These are phyloP conservation scores for Cairneyella variabilis DNA, from an alignment of 495 filamentous ascomycete genomes.

Conservation along the genomic window DNA sequence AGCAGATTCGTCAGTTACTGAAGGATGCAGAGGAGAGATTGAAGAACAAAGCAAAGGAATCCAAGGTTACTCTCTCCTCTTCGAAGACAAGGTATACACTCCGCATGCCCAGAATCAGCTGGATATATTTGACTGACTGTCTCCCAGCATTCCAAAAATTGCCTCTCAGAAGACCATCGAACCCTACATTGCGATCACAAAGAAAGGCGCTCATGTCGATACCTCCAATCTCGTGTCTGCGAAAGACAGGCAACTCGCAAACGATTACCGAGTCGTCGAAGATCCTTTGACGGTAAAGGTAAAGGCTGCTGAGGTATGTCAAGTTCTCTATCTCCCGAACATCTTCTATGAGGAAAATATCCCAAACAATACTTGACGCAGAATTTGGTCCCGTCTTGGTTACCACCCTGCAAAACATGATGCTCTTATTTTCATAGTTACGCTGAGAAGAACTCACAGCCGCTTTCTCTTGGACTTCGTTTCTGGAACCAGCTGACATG, in stretches of 20 bases:
- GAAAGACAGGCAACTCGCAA: constrained; percentile 39
- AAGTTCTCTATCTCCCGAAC: constrained; percentile 14
- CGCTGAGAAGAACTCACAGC: constrained; percentile 64
- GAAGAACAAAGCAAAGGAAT: constrained; percentile 20
- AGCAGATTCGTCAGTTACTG: constrained; percentile 59
- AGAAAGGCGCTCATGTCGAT: constrained; percentile 45
- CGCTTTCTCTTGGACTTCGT: constrained; percentile 14
- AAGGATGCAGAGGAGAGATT: constrained; percentile 60
- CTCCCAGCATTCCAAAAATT: constrained; percentile 18
- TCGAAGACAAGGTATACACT: constrained; percentile 13
- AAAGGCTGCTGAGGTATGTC: constrained; percentile 42
- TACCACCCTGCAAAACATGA: constrained; percentile 61
- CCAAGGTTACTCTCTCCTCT: not conserved
- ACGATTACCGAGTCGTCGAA: constrained; percentile 39
- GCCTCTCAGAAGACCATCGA: constrained; percentile 16
- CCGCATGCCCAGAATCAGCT: not conserved
- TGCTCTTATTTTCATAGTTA: constrained; percentile 89
- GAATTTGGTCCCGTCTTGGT: constrained; percentile 73
- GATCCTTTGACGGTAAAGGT: constrained; percentile 38
- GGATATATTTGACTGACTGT: not conserved
- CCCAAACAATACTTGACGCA: constrained; percentile 61
- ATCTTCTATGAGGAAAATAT: constrained; percentile 64
- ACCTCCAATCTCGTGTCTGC: constrained; percentile 38
- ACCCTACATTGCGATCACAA: constrained; percentile 45
- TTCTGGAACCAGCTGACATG: constrained; percentile 25